Percentiles rank a stretch among this genome's conserved stretches.
phyloP scores from a whole-genome alignment of 331 rosid genomes.

The Pyrus hybrid region DNA sequence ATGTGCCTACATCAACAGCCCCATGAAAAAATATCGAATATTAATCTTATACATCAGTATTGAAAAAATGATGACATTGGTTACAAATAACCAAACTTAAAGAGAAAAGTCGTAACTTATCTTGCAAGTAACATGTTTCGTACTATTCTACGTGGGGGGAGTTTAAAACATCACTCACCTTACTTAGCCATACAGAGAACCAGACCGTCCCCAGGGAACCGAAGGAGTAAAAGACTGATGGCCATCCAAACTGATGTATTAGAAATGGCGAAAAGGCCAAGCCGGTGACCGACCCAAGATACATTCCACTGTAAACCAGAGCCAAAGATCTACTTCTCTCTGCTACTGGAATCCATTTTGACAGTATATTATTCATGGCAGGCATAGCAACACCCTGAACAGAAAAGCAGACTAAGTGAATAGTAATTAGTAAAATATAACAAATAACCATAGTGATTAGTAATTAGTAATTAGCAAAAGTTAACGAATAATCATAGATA shows the following conservation, averaged over 20 bases:
- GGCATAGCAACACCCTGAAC: constrained; percentile 99
- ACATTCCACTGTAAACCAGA: constrained; percentile 97
- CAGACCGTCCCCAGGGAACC: constrained; percentile 93
- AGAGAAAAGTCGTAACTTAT: background rate
- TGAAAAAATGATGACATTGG: background rate
- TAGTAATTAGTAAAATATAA: background rate
- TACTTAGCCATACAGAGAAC: constrained; percentile 69
- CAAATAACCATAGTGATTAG: background rate
- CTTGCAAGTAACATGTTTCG: background rate
- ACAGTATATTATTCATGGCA: constrained; percentile 94
- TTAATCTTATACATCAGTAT: background rate
- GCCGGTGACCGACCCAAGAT: constrained; percentile 98
- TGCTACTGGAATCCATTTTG: constrained; percentile 97
- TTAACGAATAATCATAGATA: background rate
- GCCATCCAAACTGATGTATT: constrained; percentile 95
- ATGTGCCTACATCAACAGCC: constrained; percentile 47
- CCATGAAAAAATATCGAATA: background rate
- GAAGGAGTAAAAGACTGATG: constrained; percentile 92
- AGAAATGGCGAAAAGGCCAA: constrained; percentile 90
- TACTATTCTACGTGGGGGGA: too few relatives aligned
- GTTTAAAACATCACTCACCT: constrained; percentile 32
- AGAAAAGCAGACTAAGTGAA: constrained; percentile 12
- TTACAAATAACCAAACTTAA: background rate
- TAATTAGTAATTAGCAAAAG: too few relatives aligned
- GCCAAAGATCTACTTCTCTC: constrained; percentile 96